Base-by-base conservation (phyloP, 1,284 basidiomycete species). In the Caloboletus inedulis region DNA sequence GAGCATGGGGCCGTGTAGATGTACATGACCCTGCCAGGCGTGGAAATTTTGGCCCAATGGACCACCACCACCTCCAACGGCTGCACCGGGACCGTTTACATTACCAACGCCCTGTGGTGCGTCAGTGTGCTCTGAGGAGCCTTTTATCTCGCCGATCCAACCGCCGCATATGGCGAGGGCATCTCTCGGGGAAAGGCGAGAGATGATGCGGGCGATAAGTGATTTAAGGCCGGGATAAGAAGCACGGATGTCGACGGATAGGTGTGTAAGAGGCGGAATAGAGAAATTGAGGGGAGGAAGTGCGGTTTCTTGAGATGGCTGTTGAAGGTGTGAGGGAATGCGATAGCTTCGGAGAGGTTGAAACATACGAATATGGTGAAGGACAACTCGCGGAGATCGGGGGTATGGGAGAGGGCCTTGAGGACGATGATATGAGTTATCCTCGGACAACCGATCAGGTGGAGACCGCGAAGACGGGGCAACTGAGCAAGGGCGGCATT, bases 371-470 rank as follows among this genome's bases (percentile, higher is more conserved):
- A 77, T 47, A 75, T 73, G 7, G 81, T 80, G 18, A 87, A 72
- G 1, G 84, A 80, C 0, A 89, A 69, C 54, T 75, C 81, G 57
- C 80, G 77, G 9, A 89, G 71, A 9, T 70, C 61, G 0, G 84
- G 84, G 0, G 77, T 79, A 45, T 79, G 69, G 0, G 63, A 54
- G 8, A 78, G 64, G 10, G 79, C 70, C 13, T 68, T 69, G 34
- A 89, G 69, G 9, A 85, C 66, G 19, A 64, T 61, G 9, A 62
- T 54, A 58, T 87, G 81, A 43, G 81, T 75, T 27, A 85, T 62
- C 55, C 78, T 78, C 3, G 75, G 64, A 62, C 87, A 89, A 8
- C 72, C 74, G 21, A 87, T 62, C 34, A 89, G 63, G 63, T 87
- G 82, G 2, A 89, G 71, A 12, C 77, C 77, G 10, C 69, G 65